These are phyloP conservation scores for Aspergillus transmontanensis DNA, from an alignment of 2,329 filamentous ascomycete species.

Conservation along the genomic window DNA sequence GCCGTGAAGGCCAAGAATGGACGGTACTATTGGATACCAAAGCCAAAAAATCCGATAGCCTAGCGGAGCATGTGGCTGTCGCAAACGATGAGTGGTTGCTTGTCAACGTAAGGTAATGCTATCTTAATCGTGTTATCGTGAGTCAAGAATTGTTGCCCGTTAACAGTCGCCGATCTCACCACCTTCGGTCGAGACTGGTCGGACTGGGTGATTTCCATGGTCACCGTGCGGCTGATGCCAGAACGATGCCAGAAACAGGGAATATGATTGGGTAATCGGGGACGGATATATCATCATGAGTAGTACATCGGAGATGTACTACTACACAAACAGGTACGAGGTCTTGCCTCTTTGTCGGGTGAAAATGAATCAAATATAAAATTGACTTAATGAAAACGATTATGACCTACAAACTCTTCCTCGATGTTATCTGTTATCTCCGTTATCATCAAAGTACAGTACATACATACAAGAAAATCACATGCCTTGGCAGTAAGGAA, in stretches of 20 bases:
- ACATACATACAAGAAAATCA: neutral
- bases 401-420: neutral
- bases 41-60: constrained; percentile 5
- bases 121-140: neutral
- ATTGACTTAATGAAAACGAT: neutral
- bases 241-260: neutral
- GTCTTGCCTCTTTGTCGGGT: neutral
- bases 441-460: neutral
- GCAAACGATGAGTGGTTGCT: constrained; percentile 10
- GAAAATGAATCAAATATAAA: neutral
- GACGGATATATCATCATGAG: neutral
- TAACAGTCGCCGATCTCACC: constrained; percentile 5
- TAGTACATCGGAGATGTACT: no score
- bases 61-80: constrained; percentile 13
- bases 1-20: neutral
- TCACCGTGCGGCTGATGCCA: constrained; percentile 1
- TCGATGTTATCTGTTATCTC: neutral
- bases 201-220: neutral
- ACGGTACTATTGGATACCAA: constrained; percentile 13
- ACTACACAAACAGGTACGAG: neutral
- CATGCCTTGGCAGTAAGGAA: neutral
- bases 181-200: neutral
- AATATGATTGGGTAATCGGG: neutral
- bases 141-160: constrained; percentile 2
- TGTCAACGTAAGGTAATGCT: constrained; percentile 7